phyloP scores from a whole-genome alignment of 208 protist species.

The Leishmania guyanensis region DNA sequence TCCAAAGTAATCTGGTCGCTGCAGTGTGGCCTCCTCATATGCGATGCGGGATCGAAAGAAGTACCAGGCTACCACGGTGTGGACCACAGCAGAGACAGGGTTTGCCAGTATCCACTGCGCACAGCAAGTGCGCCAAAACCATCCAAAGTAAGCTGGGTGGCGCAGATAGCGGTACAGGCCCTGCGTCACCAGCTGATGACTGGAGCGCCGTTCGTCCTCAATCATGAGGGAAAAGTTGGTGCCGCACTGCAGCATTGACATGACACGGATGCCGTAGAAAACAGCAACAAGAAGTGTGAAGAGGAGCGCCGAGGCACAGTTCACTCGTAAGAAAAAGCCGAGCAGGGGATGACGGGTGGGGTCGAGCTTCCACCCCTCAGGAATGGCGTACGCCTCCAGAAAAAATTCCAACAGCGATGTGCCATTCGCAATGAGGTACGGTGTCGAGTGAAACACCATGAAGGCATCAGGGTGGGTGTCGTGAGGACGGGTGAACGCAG shows the following conservation, averaged over 20 bases:
- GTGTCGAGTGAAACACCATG: slow-evolving; percentile 82
- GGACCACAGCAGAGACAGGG: slow-evolving; percentile 82
- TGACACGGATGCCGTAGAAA: slow-evolving; percentile 78
- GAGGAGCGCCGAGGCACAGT: slow-evolving; percentile 28
- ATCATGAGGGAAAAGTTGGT: slow-evolving; percentile 87
- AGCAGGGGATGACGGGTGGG: slow-evolving; percentile 1
- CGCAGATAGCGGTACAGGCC: slow-evolving; percentile 92
- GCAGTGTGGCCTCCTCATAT: slow-evolving; percentile 87
- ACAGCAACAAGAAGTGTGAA: slow-evolving; percentile 43
- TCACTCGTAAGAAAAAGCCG: slow-evolving; percentile 43
- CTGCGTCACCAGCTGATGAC: slow-evolving; percentile 87
- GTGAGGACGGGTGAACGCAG: slow-evolving; percentile 43
- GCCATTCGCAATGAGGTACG: slow-evolving; percentile 56
- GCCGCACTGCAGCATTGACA: slow-evolving; percentile 83
- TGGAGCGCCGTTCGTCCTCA: slow-evolving; percentile 49
- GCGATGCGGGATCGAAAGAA: slow-evolving; percentile 93
- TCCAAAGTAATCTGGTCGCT: slow-evolving; percentile 87
- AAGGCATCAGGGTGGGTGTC: slow-evolving; percentile 80
- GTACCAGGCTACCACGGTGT: slow-evolving; percentile 80
- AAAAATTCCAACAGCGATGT: slow-evolving; percentile 68
- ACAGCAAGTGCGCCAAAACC: slow-evolving; percentile 92
- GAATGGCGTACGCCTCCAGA: slow-evolving; percentile 60
- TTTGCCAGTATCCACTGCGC: slow-evolving; percentile 95
- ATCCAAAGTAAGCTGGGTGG: slow-evolving; percentile 97
- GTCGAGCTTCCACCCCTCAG: slow-evolving; percentile 60